These are phyloP conservation scores for Calonectria crousiana DNA, from an alignment of 2,329 filamentous ascomycete species.

Conservation along the genomic window DNA sequence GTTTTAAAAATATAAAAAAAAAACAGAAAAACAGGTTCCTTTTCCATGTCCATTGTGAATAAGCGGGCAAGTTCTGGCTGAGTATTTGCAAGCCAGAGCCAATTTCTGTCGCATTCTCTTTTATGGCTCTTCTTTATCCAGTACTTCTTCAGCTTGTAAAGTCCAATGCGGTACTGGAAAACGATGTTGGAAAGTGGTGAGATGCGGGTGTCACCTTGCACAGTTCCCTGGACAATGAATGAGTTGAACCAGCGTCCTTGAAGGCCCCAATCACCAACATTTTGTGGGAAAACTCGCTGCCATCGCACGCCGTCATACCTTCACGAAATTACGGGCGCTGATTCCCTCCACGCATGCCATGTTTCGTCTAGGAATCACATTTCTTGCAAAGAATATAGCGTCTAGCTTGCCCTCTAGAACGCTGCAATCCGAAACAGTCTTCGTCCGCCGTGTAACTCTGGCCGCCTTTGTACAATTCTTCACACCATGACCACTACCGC, in stretches of 20 bases:
- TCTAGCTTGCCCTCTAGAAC: not conserved
- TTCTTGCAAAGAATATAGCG: not conserved
- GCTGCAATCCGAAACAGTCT: too few species aligned
- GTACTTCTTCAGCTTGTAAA: too few species aligned
- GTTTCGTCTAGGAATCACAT: not conserved
- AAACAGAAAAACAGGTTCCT: not conserved
- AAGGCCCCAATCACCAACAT: not conserved
- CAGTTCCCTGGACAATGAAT: constrained; percentile 1
- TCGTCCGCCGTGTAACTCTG: not conserved
- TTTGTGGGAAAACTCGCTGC: not conserved
- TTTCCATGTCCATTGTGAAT: not conserved
- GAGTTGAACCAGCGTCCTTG: too few species aligned
- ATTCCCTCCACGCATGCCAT: not conserved
- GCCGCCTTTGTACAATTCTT: not conserved
- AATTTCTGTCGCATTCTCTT: not conserved
- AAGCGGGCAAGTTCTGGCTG: not conserved
- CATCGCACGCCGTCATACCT: not conserved
- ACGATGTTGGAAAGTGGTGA: not conserved
- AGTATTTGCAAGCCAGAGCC: not conserved
- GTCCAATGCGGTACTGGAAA: not conserved
- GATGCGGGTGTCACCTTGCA: not conserved
- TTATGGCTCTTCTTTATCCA: not conserved
- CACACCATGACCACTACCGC: not conserved
- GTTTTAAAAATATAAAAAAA: too few species aligned
- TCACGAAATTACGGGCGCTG: not conserved